Percentiles rank a stretch among this genome's conserved stretches.
Conservation (phyloP, 2,329 filamentous ascomycete species). For the Tolypocladium album region DNA sequence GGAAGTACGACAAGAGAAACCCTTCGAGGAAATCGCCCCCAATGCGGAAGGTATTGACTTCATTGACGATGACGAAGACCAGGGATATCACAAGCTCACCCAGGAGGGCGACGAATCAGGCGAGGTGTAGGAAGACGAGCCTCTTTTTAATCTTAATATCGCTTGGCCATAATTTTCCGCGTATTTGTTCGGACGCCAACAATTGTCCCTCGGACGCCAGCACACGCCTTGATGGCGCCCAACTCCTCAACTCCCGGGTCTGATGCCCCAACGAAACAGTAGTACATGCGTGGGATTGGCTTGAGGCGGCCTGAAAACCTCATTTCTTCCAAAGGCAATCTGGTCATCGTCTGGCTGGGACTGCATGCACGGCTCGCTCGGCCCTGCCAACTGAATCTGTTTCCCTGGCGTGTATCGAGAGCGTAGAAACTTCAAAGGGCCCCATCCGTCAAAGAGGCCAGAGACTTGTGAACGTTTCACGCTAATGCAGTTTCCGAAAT, state of each 20-base stretch:
- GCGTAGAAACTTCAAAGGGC: background rate
- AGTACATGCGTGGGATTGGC: background rate
- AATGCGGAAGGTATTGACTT: too few species aligned
- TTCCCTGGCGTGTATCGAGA: background rate
- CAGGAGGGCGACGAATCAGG: too few species aligned
- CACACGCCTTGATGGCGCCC: background rate
- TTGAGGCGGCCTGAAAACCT: background rate
- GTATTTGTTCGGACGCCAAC: background rate
- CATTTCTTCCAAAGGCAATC: background rate
- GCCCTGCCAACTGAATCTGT: background rate
- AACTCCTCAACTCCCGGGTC: background rate
- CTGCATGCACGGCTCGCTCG: background rate
- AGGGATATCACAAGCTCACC: too few species aligned
- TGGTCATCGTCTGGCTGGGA: background rate
- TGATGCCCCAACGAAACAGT: background rate
- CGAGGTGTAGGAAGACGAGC: too few species aligned
- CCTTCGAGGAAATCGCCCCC: too few species aligned
- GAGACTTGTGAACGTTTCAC: background rate
- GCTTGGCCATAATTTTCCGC: background rate
- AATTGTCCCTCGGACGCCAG: background rate
- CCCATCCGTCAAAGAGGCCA: background rate
- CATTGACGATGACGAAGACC: too few species aligned
- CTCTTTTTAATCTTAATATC: background rate
- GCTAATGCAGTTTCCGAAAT: background rate
- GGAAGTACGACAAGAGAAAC: too few species aligned